Evolutionary conservation across 2,329 filamentous ascomycete species (phyloP), one percentile per base, ranked within the genome.

Genomic region (Lasiodiplodia citricola): DNA sequence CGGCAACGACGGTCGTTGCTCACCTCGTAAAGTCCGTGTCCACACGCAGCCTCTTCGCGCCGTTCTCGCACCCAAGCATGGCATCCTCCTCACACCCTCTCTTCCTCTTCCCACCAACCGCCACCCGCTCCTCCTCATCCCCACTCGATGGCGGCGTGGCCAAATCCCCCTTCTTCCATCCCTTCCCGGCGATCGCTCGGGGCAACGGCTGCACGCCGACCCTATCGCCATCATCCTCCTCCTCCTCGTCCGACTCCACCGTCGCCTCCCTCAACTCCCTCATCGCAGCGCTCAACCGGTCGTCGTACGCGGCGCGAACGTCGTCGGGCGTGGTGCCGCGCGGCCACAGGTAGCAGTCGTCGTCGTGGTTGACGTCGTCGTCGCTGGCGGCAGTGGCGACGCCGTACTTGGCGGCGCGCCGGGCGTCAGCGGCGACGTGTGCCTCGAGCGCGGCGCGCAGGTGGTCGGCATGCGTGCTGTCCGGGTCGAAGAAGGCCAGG

Each of bases 401-500:
- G 44, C 4, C 60, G 60, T 64, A 64, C 31, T 52, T 64, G 44
- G 60, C 47, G 16, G 60, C 23, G 28, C 60, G 60, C 14, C 44
- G 7, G 14, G 18, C 7, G 16, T 51, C 44, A 28, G 60, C 31
- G 25, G 25, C 18, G 44, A 64, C 16, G 60, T 18, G 16, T 31
- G 23, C 21, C 4, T 31, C 38, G 44, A 64, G 60, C 3, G 60
- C 60, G 44, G 25, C 25, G 25, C 41, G 25, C 41, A 63, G 58
- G 28, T 50, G 28, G 58, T 37, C 58, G 23, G 58, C 58, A 11
- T 63, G 58, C 25, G 41, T 21, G 25, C 25, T 25, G 28, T 63
- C 58, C 25, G 58, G 58, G 44, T 63, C 58, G 58, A 50, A 63
- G 58, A 63, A 63, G 25, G 58, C 58, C 8, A 51, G 21, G 41